These are phyloP conservation scores for Pontederia crassipes DNA, from an alignment of 176 grass and related monocot genomes.

Conservation along the genomic window DNA sequence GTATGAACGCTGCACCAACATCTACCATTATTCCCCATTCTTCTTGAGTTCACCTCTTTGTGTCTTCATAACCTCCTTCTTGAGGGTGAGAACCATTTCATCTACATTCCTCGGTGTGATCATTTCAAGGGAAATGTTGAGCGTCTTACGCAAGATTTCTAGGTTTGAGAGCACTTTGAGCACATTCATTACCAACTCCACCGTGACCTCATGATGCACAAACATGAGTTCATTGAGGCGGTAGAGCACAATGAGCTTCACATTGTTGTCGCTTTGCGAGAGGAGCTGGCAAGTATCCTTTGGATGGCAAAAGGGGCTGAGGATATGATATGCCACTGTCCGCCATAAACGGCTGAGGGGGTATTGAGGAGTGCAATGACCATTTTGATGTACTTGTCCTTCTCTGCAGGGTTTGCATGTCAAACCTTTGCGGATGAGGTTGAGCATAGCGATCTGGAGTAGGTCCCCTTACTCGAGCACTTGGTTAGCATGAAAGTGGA, in stretches of 20 bases:
- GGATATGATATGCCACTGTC: neutral
- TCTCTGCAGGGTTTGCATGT: neutral
- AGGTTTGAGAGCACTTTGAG: slow-evolving; percentile 7
- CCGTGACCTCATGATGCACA: slow-evolving; percentile 5
- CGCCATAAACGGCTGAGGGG: neutral
- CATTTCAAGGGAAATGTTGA: slow-evolving; percentile 12
- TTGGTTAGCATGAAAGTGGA: slow-evolving; percentile 1
- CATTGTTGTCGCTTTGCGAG: slow-evolving; percentile 11
- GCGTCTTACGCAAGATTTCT: slow-evolving; percentile 10
- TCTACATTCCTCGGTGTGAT: slow-evolving; percentile 13
- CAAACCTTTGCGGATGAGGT: slow-evolving; percentile 18
- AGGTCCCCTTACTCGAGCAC: slow-evolving; percentile 3
- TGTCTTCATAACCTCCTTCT: slow-evolving; percentile 15
- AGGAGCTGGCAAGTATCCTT: slow-evolving; percentile 5
- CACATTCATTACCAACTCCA: slow-evolving; percentile 9
- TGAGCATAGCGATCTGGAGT: slow-evolving; percentile 2
- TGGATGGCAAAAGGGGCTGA: slow-evolving; percentile 3
- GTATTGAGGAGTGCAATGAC: slow-evolving; percentile 8
- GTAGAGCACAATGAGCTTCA: slow-evolving; percentile 8
- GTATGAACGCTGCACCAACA: slow-evolving; percentile 7
- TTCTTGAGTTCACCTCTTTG: slow-evolving; percentile 5
- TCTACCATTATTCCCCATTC: slow-evolving; percentile 13
- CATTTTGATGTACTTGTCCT: slow-evolving; percentile 15
- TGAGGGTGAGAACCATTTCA: slow-evolving; percentile 6
- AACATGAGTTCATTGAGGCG: slow-evolving; percentile 8